A percentile compares a stretch with the other conserved stretches of the same genome.
phyloP scores from a whole-genome alignment of 2,329 filamentous ascomycete genomes.

The Acephala macrosclerotiorum region DNA sequence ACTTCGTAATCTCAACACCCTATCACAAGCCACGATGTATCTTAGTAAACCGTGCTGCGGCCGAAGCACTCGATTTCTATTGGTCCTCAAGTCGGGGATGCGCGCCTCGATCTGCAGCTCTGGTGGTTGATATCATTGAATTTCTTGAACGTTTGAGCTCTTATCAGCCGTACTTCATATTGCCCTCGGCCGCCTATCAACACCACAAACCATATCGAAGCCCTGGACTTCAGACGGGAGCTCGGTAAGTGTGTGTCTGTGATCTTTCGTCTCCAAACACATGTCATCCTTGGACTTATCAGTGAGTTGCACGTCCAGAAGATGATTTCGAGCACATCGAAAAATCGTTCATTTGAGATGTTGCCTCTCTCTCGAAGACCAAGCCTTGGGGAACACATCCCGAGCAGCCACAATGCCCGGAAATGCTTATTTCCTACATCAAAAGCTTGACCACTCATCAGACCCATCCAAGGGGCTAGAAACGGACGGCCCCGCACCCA shows the following conservation, averaged over 20 bases:
- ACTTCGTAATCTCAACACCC: background rate
- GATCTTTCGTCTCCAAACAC: background rate
- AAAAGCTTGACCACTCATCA: background rate
- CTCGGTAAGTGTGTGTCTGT: background rate
- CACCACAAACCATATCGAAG: background rate
- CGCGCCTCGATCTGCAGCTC: background rate
- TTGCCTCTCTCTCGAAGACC: background rate
- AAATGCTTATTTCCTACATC: background rate
- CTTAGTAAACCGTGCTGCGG: background rate
- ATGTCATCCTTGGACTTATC: background rate
- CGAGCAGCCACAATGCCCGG: background rate
- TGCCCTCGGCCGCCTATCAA: background rate
- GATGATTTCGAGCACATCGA: background rate
- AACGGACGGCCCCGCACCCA: background rate
- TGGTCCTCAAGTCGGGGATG: background rate
- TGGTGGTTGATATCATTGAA: constrained; percentile 1
- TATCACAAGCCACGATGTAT: background rate
- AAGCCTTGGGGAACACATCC: background rate
- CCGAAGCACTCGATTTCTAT: background rate
- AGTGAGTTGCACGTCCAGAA: background rate
- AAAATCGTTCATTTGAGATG: background rate
- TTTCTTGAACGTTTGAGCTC: constrained; percentile 1
- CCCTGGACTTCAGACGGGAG: background rate
- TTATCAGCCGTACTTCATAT: background rate
- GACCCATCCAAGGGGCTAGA: background rate